A percentile compares a stretch with the other conserved stretches of the same genome.
Evolutionary conservation across 2,329 filamentous ascomycete genomes (phyloP).

Genomic region (Madurella fahalii): DNA sequence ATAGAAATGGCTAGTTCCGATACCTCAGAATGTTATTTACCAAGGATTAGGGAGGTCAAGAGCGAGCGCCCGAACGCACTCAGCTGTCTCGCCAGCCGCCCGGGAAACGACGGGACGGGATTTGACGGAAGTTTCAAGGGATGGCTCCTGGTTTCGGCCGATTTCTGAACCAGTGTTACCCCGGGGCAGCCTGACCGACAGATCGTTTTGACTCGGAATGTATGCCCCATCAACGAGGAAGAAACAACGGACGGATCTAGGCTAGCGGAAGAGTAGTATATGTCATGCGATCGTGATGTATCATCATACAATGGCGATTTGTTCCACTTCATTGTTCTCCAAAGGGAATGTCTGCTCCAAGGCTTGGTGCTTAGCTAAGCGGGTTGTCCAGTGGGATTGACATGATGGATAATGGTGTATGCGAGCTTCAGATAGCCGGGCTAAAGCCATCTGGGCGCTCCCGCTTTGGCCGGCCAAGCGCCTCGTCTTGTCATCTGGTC

Average conservation of each 20-base stretch:
- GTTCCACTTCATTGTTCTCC: neutral
- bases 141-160: neutral
- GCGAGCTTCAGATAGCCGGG: neutral
- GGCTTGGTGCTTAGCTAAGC: neutral
- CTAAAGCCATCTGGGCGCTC: neutral
- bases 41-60: neutral
- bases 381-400: neutral
- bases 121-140: neutral
- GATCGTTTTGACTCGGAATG: no score
- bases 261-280: no score
- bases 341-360: neutral
- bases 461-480: slow-evolving; percentile 2
- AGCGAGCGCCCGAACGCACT: neutral
- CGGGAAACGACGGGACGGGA: neutral
- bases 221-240: neutral
- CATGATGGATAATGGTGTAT: neutral
- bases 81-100: neutral
- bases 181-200: no score
- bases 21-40: no score
- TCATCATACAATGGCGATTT: neutral
- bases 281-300: no score
- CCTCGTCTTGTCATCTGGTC: neutral
- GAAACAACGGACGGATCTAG: neutral
- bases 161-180: no score
- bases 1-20: no score